Percentiles rank a stretch among this genome's conserved stretches.
Evolutionary conservation across 495 filamentous ascomycete species (phyloP).

Genomic region (Annulohypoxylon stygium): DNA sequence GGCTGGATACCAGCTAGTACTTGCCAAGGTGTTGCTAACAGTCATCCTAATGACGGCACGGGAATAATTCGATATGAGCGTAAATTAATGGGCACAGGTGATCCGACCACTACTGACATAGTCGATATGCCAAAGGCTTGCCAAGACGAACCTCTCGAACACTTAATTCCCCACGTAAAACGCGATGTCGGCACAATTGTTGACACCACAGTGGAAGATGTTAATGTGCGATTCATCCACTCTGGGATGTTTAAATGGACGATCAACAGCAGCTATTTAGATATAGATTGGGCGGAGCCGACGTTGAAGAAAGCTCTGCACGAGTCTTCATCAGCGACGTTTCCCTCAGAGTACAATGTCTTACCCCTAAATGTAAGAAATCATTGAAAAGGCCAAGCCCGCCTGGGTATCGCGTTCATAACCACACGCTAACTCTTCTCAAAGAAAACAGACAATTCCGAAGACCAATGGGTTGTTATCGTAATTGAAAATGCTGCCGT

Average conservation of each 20-base stretch:
- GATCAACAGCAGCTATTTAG: slow-evolving; percentile 2
- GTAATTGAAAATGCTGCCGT: slow-evolving; percentile 13
- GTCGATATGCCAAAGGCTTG: neutral
- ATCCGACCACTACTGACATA: neutral
- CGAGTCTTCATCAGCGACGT: neutral
- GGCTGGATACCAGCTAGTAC: slow-evolving; percentile 1
- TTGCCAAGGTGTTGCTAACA: slow-evolving; percentile 10
- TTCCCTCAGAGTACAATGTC: slow-evolving; percentile 4
- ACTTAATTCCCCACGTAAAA: neutral
- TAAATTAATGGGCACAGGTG: neutral
- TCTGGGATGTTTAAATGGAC: slow-evolving; percentile 5
- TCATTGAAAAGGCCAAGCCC: neutral
- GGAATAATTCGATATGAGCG: slow-evolving; percentile 12
- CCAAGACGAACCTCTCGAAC: neutral
- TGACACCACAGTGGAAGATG: slow-evolving; percentile 4
- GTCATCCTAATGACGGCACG: slow-evolving; percentile 4
- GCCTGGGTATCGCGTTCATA: neutral
- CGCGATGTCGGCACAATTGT: neutral
- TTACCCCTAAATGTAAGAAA: slow-evolving; percentile 6
- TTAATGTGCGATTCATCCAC: slow-evolving; percentile 9
- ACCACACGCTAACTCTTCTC: neutral
- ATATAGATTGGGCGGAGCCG: slow-evolving; percentile 9
- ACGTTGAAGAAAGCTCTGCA: slow-evolving; percentile 8
- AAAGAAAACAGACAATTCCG: slow-evolving; percentile 8
- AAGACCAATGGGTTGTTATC: neutral